phyloP scores from a whole-genome alignment of 805 yeast genomes.

The Scheffersomyces amazonensis region DNA sequence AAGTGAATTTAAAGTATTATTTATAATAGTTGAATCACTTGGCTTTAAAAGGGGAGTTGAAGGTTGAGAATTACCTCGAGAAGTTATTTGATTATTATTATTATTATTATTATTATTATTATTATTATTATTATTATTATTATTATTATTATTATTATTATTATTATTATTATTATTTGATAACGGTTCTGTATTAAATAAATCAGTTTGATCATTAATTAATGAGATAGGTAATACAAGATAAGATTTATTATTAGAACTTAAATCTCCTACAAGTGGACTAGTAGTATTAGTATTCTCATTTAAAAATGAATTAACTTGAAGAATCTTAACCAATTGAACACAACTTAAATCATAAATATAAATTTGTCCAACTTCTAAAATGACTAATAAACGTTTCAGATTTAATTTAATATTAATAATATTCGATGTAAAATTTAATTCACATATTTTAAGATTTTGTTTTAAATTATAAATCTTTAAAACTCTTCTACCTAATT shows the following conservation, averaged over 20 bases:
- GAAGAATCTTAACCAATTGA: conserved; percentile 56
- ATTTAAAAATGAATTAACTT: conserved; percentile 15
- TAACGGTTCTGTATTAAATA: conserved; percentile 18
- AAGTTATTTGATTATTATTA: background rate
- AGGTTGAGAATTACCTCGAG: conserved; percentile 8
- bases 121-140: too few species aligned
- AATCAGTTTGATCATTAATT: conserved; percentile 27
- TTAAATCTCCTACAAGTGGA: conserved; percentile 32
- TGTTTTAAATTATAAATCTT: conserved; percentile 41
- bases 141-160: background rate
- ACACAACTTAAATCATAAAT: conserved; percentile 90
- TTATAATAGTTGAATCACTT: conserved; percentile 14
- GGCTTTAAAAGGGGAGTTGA: conserved; percentile 11
- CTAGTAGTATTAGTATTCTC: conserved; percentile 1
- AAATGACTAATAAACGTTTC: conserved; percentile 71
- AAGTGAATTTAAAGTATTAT: conserved; percentile 12
- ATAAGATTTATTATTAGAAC: conserved; percentile 26
- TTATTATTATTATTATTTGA: background rate
- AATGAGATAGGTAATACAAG: conserved; percentile 32
- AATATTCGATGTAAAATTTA: conserved; percentile 78
- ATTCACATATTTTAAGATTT: conserved; percentile 68
- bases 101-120: background rate
- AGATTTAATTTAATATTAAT: conserved; percentile 76
- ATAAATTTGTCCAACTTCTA: conserved; percentile 73
- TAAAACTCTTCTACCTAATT: conserved; percentile 26